phyloP scores from a whole-genome alignment of 208 protist genomes.

The Trypanosoma conorhini region DNA sequence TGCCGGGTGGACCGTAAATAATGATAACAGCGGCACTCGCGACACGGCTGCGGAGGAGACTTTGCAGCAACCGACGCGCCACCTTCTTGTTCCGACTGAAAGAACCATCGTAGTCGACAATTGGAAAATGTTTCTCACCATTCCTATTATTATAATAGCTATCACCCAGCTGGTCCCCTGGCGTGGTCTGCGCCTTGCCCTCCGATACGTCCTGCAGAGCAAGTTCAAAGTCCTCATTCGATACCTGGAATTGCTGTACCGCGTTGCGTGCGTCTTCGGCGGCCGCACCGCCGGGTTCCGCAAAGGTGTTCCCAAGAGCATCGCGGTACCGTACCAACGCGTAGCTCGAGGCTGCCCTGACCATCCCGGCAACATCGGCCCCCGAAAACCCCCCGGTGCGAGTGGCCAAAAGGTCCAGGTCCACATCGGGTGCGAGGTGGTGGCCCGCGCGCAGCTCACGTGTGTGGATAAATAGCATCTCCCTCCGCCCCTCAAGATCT shows the following conservation, averaged over 20 bases:
- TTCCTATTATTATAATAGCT: constrained; percentile 8
- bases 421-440: constrained; percentile 91
- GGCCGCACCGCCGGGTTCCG: background rate
- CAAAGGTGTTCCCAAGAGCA: background rate
- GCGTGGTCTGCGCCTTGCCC: constrained; percentile 9
- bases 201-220: constrained; percentile 17
- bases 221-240: constrained; percentile 24
- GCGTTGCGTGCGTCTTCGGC: background rate
- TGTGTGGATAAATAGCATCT: constrained; percentile 99
- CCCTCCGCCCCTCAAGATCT: constrained; percentile 96
- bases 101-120: constrained; percentile 60
- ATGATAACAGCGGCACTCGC: constrained; percentile 41
- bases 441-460: constrained; percentile 90
- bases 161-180: background rate
- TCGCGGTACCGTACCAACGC: constrained; percentile 72
- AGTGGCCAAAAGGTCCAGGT: constrained; percentile 92
- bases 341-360: constrained; percentile 82
- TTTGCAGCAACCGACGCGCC: constrained; percentile 26
- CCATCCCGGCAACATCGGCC: constrained; percentile 95
- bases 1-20: constrained; percentile 57
- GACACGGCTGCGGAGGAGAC: constrained; percentile 40
- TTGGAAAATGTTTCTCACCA: background rate
- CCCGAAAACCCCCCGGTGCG: constrained; percentile 99
- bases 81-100: constrained; percentile 31
- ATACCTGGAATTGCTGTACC: constrained; percentile 12